A percentile compares a stretch with the other conserved stretches of the same genome.
Evolutionary conservation across 2,329 filamentous ascomycete species (phyloP).

Genomic region (Gremmenia infestans): DNA sequence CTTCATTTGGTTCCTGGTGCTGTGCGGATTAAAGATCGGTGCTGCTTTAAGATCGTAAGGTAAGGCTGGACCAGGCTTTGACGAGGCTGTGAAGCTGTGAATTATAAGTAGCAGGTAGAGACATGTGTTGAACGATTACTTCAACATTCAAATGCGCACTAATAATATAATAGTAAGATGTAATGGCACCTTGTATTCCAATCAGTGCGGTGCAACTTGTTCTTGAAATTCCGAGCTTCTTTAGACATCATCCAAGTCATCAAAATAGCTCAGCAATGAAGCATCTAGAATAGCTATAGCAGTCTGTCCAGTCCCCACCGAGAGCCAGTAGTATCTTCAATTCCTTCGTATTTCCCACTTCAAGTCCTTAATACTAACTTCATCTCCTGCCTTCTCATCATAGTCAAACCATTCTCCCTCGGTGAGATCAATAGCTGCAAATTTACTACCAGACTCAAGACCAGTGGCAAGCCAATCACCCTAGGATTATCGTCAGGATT

Average conservation of each 20-base stretch:
- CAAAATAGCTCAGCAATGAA: not conserved
- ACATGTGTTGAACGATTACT: too few species aligned
- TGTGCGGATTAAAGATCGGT: conserved; percentile 4
- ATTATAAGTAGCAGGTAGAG: too few species aligned
- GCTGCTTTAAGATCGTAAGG: conserved; percentile 12
- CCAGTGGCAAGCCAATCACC: conserved; percentile 89
- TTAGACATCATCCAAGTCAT: not conserved
- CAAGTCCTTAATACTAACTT: conserved; percentile 87
- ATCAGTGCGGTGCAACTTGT: too few species aligned
- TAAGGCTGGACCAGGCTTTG: conserved; percentile 10
- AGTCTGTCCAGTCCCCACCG: not conserved
- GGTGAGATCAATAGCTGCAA: conserved; percentile 71
- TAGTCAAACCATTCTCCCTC: conserved; percentile 99
- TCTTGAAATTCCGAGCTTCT: not conserved
- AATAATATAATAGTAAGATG: not conserved
- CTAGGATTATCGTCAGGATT: conserved; percentile 38
- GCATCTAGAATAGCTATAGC: not conserved
- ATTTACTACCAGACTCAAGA: conserved; percentile 73
- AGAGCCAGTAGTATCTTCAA: conserved; percentile 9
- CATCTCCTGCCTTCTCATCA: conserved; percentile 86
- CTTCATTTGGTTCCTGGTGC: conserved; percentile 1
- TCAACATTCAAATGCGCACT: too few species aligned
- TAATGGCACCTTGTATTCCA: too few species aligned
- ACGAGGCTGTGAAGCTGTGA: not conserved
- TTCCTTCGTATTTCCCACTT: conserved; percentile 68